A percentile compares a stretch with the other conserved stretches of the same genome.
Evolutionary conservation across 441 rosid genomes (phyloP).

Genomic region (Erysimum pusillum): DNA sequence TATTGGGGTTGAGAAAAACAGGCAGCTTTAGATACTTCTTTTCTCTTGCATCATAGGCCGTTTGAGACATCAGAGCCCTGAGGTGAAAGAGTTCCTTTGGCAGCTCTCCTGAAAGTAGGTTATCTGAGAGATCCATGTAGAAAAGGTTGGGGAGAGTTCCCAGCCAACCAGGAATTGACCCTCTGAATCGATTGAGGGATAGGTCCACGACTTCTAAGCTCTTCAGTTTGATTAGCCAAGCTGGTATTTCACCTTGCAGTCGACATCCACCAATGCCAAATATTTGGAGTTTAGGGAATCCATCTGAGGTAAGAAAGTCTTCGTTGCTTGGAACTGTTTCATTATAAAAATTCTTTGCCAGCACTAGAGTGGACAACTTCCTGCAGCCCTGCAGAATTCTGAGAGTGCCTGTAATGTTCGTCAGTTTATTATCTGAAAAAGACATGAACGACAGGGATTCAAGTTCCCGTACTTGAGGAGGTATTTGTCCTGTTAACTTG

Average conservation of each 20-base stretch:
- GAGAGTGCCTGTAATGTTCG: not conserved
- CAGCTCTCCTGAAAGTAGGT: not conserved
- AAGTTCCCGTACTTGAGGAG: not conserved
- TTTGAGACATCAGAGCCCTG: not conserved
- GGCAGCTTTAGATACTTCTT: not conserved
- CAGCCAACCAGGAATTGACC: not conserved
- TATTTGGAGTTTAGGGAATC: not conserved
- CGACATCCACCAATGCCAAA: conserved; percentile 61
- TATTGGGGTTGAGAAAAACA: not conserved
- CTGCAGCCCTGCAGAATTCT: not conserved
- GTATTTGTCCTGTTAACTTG: not conserved
- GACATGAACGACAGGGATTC: not conserved
- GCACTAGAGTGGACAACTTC: not conserved
- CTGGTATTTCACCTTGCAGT: conserved; percentile 62
- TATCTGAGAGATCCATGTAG: not conserved
- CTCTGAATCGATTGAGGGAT: not conserved
- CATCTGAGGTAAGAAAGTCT: not conserved
- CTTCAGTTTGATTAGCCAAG: conserved; percentile 63
- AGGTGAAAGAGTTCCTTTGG: not conserved
- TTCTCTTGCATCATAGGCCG: not conserved
- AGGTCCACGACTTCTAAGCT: conserved; percentile 62
- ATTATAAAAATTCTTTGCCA: not conserved
- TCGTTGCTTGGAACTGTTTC: not conserved
- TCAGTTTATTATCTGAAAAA: not conserved
- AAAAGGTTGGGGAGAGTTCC: not conserved